Conservation (phyloP, 768 basidiomycete genomes). For the Hirschioporus abietinus region DNA sequence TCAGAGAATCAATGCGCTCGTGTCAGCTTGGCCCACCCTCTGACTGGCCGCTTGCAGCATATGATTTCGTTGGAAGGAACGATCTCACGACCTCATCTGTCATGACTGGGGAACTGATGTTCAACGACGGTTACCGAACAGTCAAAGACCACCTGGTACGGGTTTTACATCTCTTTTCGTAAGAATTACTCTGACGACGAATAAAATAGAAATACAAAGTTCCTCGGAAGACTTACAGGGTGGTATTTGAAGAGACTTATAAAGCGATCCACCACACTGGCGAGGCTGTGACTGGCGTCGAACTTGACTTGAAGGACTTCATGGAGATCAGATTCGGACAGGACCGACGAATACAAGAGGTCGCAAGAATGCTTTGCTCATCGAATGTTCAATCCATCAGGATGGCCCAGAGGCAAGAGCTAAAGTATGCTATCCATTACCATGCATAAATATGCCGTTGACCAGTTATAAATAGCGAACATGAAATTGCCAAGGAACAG, state of each 20-base stretch:
- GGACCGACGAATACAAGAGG: constrained; percentile 87
- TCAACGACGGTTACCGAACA: constrained; percentile 50
- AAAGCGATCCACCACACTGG: constrained; percentile 48
- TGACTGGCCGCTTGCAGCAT: constrained; percentile 67
- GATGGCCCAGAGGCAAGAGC: constrained; percentile 60
- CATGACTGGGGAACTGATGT: constrained; percentile 38
- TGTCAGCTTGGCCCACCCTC: constrained; percentile 75
- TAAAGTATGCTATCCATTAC: constrained; percentile 38
- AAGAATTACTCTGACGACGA: constrained; percentile 9
- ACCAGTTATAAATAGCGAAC: constrained; percentile 50
- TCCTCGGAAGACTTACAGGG: constrained; percentile 45
- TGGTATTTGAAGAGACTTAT: constrained; percentile 46
- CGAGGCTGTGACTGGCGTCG: constrained; percentile 61
- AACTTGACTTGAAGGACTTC: constrained; percentile 67
- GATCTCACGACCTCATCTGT: constrained; percentile 68
- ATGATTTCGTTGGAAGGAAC: constrained; percentile 63
- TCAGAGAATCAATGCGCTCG: constrained; percentile 79
- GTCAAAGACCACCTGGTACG: constrained; percentile 56
- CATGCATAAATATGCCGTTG: neutral
- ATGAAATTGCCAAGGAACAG: constrained; percentile 82
- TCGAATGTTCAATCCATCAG: constrained; percentile 62
- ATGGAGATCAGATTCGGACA: constrained; percentile 84
- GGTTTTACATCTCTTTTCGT: constrained; percentile 8
- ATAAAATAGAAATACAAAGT: constrained; percentile 41
- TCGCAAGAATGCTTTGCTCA: constrained; percentile 85